Evolutionary conservation across 257 asterid species (phyloP).

Genomic region (Galeopsis tetrahit): DNA sequence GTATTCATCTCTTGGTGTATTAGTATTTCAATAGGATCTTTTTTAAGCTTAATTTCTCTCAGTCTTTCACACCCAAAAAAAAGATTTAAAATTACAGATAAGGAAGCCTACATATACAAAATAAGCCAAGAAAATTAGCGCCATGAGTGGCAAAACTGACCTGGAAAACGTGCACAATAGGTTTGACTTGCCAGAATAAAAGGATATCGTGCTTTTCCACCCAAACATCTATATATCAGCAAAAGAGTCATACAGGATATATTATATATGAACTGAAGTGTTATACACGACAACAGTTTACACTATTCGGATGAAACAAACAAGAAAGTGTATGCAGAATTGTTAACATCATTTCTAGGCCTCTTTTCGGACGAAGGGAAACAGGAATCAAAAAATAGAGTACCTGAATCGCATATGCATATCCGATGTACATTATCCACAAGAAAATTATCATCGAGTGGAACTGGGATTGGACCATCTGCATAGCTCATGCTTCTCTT

Average conservation of each 20-base stretch:
- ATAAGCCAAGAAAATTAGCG: slow-evolving; percentile 4
- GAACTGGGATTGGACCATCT: slow-evolving; percentile 81
- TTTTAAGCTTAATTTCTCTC: slow-evolving; percentile 12
- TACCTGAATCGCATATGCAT: slow-evolving; percentile 89
- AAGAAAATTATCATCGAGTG: slow-evolving; percentile 75
- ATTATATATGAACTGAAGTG: slow-evolving; percentile 7
- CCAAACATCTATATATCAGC: slow-evolving; percentile 69
- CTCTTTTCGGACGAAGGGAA: not conserved
- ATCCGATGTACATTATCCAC: slow-evolving; percentile 75
- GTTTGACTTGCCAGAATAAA: slow-evolving; percentile 98
- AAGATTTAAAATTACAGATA: slow-evolving; percentile 1
- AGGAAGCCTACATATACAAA: slow-evolving; percentile 2
- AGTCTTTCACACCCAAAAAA: slow-evolving; percentile 8
- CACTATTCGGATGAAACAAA: slow-evolving; percentile 17
- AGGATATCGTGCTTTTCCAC: slow-evolving; percentile 76
- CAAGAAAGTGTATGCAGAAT: not conserved
- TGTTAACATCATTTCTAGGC: slow-evolving; percentile 4
- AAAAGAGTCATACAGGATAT: slow-evolving; percentile 20
- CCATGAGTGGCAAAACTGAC: slow-evolving; percentile 44
- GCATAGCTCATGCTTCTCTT: slow-evolving; percentile 90
- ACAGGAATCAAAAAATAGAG: slow-evolving; percentile 17
- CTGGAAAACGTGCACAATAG: slow-evolving; percentile 90
- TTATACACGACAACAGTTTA: slow-evolving; percentile 1
- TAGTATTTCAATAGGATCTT: not conserved
- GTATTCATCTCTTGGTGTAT: slow-evolving; percentile 18